Base-by-base conservation (phyloP, 306 rosid species). In the Cucurbita pepo region DNA sequence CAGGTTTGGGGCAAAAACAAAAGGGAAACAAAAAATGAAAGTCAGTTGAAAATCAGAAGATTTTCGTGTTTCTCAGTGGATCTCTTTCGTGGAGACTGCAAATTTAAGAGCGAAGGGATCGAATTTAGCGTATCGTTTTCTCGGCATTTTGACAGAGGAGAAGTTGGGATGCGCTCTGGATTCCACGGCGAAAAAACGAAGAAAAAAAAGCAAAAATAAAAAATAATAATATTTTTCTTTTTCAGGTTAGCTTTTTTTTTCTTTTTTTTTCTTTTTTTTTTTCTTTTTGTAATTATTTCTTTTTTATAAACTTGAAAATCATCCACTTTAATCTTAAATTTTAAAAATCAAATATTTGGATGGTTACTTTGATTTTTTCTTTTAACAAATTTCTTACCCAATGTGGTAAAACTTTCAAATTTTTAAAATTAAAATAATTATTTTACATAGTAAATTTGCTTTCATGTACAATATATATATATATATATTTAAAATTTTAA, bases 101-200 rank as follows among this genome's bases (percentile, higher is more conserved):
- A 60, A 45, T 69, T 69, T 30, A 52, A 30, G 21, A 30, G 74
- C 57, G 70, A 25, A 50, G 74, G 16, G 74, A 51, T 69, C 59
- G 74, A 51, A 69, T 69, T 69, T 69, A 22, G 58, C 74, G 59
- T 47, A 50, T 69, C 22, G 56, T 50, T 69, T 69, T 69, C 58
- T 69, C 57, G 73, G 44, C 34, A 69, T 69, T 25, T 69, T 8
- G 73, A 45, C 43, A 8, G 10, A 51, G n/a, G 55, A 55, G 60
- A 41, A 43, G 41, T 14, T 51, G 74, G 9, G 56, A 67, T 47
- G 73, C 44, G 56, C 16, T 47, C 59, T 69, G 47, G 74, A 48
- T 50, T 69, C 58, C 57, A 69, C 59, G 59, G 58, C 43, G 74
- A 53, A 59, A 53, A 38, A 58, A 40, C 40, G 21, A 40, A 67